Evolutionary conservation across 371 early-diverging fungal species (phyloP).

Genomic region (Apophysomyces trapeziformis): DNA sequence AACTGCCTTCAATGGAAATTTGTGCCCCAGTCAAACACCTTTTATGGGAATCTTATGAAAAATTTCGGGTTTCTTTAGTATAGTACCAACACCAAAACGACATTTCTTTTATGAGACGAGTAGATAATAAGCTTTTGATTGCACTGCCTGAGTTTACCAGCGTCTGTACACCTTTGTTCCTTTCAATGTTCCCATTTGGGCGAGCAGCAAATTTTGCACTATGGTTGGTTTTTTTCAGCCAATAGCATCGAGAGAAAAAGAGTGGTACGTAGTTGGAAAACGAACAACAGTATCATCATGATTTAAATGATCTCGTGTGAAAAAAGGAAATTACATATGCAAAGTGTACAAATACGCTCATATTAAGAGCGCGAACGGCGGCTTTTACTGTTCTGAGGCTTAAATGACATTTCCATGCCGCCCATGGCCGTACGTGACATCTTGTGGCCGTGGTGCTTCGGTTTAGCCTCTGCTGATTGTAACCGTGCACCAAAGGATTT

Average conservation of each 20-base stretch:
- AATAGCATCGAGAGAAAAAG: neutral
- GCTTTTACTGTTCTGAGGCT: conserved; percentile 26
- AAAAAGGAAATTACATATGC: conserved; percentile 4
- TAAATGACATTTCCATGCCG: conserved; percentile 72
- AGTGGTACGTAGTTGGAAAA: neutral
- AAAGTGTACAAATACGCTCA: neutral
- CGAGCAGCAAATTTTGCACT: neutral
- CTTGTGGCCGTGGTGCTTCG: conserved; percentile 41
- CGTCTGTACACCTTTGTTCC: neutral
- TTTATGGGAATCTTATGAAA: too few species aligned
- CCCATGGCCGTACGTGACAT: conserved; percentile 65
- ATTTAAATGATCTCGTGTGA: too few species aligned
- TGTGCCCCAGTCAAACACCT: too few species aligned
- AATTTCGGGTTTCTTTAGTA: too few species aligned
- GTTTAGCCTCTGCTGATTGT: conserved; percentile 29
- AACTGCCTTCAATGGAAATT: too few species aligned
- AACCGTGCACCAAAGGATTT: conserved; percentile 53
- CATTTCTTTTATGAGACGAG: too few species aligned
- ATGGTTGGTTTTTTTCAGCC: too few species aligned
- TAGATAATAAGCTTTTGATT: neutral
- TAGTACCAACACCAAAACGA: too few species aligned
- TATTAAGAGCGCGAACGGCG: conserved; percentile 6
- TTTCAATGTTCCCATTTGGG: neutral
- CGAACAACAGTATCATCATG: conserved; percentile 4
- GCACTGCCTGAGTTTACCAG: neutral